Conservation (phyloP, 2,329 filamentous ascomycete genomes). For the Tolypocladium pustulatum region DNA sequence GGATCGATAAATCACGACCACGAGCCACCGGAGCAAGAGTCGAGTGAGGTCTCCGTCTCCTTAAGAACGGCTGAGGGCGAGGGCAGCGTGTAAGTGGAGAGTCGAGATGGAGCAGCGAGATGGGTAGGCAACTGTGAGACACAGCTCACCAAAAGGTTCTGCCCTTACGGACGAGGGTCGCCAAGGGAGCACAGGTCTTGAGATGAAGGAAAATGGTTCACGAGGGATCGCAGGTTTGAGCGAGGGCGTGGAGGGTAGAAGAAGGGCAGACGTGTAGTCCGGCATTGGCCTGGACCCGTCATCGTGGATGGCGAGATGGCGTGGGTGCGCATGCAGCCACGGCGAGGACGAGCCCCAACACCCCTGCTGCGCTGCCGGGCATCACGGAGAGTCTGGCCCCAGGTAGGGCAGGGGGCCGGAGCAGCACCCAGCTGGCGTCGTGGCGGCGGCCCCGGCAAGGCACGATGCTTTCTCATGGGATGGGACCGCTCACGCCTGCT, state of each 20-base stretch:
- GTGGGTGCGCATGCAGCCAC: constrained; percentile 10
- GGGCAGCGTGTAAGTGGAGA: constrained; percentile 10
- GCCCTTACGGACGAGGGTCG: constrained; percentile 21
- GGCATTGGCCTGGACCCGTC: constrained; percentile 7
- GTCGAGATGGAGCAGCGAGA: constrained; percentile 15
- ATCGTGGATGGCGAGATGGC: constrained; percentile 8
- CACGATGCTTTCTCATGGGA: not conserved
- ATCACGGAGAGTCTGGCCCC: not conserved
- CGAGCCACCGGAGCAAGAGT: not conserved
- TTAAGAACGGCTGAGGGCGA: constrained; percentile 3
- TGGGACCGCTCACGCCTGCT: no score
- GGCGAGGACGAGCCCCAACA: constrained; percentile 8
- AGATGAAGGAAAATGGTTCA: constrained; percentile 11
- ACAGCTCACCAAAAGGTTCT: constrained; percentile 17
- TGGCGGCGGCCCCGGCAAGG: not conserved
- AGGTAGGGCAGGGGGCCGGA: not conserved
- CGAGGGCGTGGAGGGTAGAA: constrained; percentile 24
- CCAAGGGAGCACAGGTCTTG: constrained; percentile 19
- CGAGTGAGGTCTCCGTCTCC: constrained; percentile 6
- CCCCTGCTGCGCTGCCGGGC: constrained; percentile 2
- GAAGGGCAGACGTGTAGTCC: constrained; percentile 20
- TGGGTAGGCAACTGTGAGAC: constrained; percentile 22
- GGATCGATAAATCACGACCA: not conserved
- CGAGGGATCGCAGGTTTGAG: constrained; percentile 8
- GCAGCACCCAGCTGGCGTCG: not conserved